These are phyloP conservation scores for Nannochloropsis salina DNA, from an alignment of 108 stramenopile genomes.

Conservation along the genomic window DNA sequence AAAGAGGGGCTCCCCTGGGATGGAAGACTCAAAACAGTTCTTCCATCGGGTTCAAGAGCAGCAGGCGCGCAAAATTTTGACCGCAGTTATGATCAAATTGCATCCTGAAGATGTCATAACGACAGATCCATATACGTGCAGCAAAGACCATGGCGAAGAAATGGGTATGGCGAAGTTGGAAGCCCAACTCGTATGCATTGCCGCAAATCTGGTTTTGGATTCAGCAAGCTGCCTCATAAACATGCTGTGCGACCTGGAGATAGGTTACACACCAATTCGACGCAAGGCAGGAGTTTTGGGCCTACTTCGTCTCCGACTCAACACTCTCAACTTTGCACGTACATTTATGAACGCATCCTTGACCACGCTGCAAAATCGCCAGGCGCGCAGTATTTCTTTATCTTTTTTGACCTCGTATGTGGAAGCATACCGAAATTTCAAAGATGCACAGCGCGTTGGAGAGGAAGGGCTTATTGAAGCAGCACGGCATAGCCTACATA, in stretches of 20 bases:
- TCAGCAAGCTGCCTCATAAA: neutral
- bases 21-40: neutral
- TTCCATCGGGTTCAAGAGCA: neutral
- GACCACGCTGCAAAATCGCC: neutral
- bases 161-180: neutral
- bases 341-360: slow-evolving; percentile 13
- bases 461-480: neutral
- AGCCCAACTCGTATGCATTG: neutral
- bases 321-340: neutral
- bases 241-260: neutral
- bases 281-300: neutral
- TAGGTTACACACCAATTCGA: neutral
- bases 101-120: neutral
- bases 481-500: neutral
- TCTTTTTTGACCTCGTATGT: neutral
- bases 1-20: neutral
- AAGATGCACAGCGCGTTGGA: neutral
- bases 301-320: neutral
- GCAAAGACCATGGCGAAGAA: neutral
- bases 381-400: neutral
- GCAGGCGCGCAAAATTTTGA: slow-evolving; percentile 14
- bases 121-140: neutral
- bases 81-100: neutral
- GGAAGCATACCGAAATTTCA: neutral
- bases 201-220: neutral